Percentiles rank a stretch among this genome's conserved stretches.
Conservation (phyloP, 2,329 filamentous ascomycete genomes). For the Diaporthe citriasiana region DNA sequence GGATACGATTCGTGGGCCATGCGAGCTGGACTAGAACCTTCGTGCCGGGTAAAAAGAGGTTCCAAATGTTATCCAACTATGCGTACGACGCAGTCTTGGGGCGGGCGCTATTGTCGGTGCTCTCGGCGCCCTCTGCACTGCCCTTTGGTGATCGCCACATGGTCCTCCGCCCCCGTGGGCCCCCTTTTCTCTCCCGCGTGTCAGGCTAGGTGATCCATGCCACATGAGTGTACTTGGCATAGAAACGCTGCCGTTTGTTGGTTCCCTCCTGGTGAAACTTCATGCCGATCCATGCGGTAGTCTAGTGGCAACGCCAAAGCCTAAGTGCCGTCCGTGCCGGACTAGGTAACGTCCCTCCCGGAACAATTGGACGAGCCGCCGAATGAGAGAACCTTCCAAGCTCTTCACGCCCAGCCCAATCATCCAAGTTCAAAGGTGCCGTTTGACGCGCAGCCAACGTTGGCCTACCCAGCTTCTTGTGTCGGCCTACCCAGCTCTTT, state of each 20-base stretch:
- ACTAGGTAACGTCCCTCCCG: not conserved
- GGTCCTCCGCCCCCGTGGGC: not conserved
- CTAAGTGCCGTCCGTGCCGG: constrained; percentile 1
- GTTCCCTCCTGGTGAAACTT: constrained; percentile 13
- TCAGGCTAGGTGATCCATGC: constrained; percentile 12
- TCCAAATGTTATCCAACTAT: not conserved
- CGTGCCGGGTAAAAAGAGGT: constrained; percentile 1
- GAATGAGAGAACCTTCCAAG: not conserved
- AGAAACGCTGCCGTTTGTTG: constrained; percentile 10
- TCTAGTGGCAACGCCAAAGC: not conserved
- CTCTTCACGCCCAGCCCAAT: no score
- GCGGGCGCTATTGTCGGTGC: constrained; percentile 1
- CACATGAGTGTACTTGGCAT: not conserved
- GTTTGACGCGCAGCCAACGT: no score
- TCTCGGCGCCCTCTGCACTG: constrained; percentile 11
- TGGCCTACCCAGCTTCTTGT: no score
- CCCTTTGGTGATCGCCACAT: constrained; percentile 13
- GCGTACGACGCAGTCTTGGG: constrained; percentile 15
- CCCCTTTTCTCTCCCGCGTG: not conserved
- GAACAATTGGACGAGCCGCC: not conserved
- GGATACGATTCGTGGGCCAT: constrained; percentile 12
- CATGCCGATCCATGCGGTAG: not conserved
- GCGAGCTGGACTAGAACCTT: constrained; percentile 19
- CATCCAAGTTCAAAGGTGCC: no score
- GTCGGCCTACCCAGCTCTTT: no score